A percentile compares a stretch with the other conserved stretches of the same genome.
Conservation (phyloP, 345 rosid genomes). For the Eucalyptus urophylla region DNA sequence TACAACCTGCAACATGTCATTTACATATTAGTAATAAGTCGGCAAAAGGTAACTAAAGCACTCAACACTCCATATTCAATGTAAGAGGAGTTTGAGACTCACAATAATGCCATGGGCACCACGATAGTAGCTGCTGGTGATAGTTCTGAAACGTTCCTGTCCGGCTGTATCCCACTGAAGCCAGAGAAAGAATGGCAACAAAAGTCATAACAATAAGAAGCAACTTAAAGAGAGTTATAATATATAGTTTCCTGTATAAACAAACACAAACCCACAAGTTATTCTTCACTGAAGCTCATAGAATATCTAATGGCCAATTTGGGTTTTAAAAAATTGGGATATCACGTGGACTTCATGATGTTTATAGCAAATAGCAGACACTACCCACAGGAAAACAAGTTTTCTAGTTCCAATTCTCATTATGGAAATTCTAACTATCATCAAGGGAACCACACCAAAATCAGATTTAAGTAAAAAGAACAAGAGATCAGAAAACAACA, state of each 20-base stretch:
- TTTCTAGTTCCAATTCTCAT: neutral
- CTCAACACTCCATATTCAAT: neutral
- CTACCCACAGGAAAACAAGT: neutral
- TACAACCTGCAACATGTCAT: constrained; percentile 30
- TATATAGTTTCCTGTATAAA: neutral
- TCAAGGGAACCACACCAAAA: neutral
- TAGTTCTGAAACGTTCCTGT: constrained; percentile 92
- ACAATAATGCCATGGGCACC: constrained; percentile 97
- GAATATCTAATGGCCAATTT: neutral
- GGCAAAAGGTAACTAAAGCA: neutral
- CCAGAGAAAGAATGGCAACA: neutral
- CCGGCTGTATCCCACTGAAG: constrained; percentile 98
- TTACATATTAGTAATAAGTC: neutral
- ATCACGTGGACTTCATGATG: neutral
- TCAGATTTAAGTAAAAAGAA: neutral
- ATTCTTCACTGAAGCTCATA: neutral
- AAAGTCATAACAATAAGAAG: neutral
- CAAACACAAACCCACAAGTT: neutral
- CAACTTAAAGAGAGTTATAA: neutral
- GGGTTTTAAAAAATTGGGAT: neutral
- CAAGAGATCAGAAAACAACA: neutral
- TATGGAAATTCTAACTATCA: neutral
- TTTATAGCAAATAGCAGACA: neutral
- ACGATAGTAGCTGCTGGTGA: constrained; percentile 93
- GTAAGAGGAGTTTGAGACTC: neutral